Evolutionary conservation across 108 stramenopile species (phyloP), one percentile per base, ranked within the genome.

Genomic region (Aurantiochytrium sp.): DNA sequence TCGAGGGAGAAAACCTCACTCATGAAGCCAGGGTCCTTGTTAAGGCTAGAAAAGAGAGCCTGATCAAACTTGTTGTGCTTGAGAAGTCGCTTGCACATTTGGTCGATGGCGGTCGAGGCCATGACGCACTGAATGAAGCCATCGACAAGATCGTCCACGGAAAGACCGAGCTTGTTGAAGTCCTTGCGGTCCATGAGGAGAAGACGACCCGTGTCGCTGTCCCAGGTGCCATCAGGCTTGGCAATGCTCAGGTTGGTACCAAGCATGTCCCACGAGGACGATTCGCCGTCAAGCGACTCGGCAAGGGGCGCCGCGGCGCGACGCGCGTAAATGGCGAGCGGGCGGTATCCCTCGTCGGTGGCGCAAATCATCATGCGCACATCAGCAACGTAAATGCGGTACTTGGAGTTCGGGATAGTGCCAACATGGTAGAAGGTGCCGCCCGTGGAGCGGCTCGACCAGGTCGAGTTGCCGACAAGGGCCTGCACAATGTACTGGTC

Each of bases 161-260:
- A 87, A 19, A 90, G 14, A 29, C 90, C 90, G n/a, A 90, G 90
- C 19, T 21, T 47, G 90, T 60, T 64, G 51, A 90, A 90, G 57
- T 90, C 90, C 73, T 90, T 90, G 58, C 88, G 60, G 88, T 90
- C 90, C 87, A 88, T 88, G 25, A 90, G 69, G n/a, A 90, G 87
- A 35, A 90, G 88, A 23, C 90, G 87, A 16, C 60, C 88, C 19
- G 88, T 45, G 60, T 90, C 90, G 58, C 45, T 88, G 44, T 87
- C 42, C 88, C 88, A 90, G 58, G 21, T 72, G 25, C 87, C 83
- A 45, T 90, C 88, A 5, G 47, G 18, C 19, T 42, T 69, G 57
- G 87, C 44, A 18, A 87, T 73, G 88, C 71, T 73, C 28, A 90
- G 88, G 72, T 90, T 90, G 90, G 90, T 90, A 35, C 90, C 90